Evolutionary conservation across 177 flowering plant genomes (phyloP), one percentile per base, ranked within the genome.

Genomic region (Tripterygium wilfordii): DNA sequence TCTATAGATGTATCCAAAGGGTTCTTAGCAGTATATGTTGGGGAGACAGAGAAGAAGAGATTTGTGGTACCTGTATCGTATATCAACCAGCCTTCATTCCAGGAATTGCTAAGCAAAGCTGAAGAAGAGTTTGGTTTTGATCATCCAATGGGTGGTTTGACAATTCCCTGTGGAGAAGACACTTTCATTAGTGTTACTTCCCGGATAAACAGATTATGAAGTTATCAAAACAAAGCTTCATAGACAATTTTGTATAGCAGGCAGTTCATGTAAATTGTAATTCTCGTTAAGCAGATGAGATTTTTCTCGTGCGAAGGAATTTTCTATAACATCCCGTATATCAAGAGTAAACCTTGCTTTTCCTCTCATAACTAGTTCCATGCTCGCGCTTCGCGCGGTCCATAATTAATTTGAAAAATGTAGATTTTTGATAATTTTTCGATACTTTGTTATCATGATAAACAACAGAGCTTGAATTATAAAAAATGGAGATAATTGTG

Each of bases 111-210:
- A 8, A 40, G 41, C 22, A 35, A 30, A n/a, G 69, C 60, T 1
- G 66, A 61, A 28, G 66, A 69, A 32, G 67, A 65, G 23, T 57
- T 58, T 15, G 70, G 70, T 10, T 65, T 49, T 26, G 36, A 51
- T 62, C 67, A 65, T 45, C 64, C 67, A 26, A 61, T 57, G 66
- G 67, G 70, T 8, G 62, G 70, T 28, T 53, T 69, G 2, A 65
- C 67, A 42, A 61, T 65, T 33, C 70, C 74, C 0, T 69, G 70
- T 40, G 43, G 21, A 5, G 70, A 69, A 65, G 62, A 54, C 8
- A 19, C 32, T 5, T 65, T 69, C 61, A 10, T 69, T 18, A 49
- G 51, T 53, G 25, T 66, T 42, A 50, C 63, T 17, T 50, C 53
- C n/a, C n/a, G n/a, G n/a, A n/a, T n/a, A n/a, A n/a, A n/a, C n/a